These are phyloP conservation scores for Choanephora cucurbitarum DNA, from an alignment of 371 early-diverging fungal species.

Conservation along the genomic window DNA sequence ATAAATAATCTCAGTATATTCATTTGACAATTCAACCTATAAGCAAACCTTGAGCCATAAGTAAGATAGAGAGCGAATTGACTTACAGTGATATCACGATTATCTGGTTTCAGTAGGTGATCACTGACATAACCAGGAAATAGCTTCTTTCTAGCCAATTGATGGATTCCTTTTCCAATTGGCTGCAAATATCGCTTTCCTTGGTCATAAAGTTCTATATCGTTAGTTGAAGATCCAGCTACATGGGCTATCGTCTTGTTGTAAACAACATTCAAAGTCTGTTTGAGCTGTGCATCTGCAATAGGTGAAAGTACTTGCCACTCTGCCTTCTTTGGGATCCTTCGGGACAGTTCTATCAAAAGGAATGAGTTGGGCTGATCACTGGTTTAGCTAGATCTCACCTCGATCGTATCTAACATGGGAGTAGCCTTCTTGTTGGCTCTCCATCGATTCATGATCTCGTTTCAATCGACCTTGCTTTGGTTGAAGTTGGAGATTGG, in stretches of 20 bases:
- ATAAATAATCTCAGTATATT: background rate
- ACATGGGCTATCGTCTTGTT: background rate
- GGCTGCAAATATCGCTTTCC: background rate
- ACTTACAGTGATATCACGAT: background rate
- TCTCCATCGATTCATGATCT: background rate
- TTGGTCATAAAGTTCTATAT: background rate
- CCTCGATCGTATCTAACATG: background rate
- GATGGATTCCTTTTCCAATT: background rate
- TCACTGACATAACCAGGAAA: background rate
- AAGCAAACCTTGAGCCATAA: background rate
- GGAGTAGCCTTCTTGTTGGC: background rate
- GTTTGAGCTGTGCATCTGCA: background rate
- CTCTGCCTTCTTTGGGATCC: background rate
- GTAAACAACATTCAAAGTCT: background rate
- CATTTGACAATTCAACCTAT: background rate
- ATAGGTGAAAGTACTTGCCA: background rate
- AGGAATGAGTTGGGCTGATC: background rate
- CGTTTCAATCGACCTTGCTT: background rate
- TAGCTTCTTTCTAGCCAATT: background rate
- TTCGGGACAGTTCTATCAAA: background rate
- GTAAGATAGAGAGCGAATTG: background rate
- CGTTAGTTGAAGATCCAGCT: background rate
- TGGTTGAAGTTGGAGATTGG: background rate
- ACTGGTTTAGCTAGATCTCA: background rate
- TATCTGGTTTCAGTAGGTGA: background rate